Conservation (phyloP, 2,329 filamentous ascomycete genomes). For the Didymella keratinophila region DNA sequence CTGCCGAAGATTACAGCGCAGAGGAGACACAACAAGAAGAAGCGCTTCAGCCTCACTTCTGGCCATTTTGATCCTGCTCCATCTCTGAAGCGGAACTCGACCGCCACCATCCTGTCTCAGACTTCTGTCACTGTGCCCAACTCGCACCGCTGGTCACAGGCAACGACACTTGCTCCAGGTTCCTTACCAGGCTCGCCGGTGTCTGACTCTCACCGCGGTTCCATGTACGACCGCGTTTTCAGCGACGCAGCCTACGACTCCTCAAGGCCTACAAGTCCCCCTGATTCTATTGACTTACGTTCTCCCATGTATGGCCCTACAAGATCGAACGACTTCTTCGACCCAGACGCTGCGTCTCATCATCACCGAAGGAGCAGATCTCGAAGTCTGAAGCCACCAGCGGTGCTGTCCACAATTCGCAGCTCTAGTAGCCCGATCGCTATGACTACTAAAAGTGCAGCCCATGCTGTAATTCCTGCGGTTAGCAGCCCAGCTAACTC, state of each 20-base stretch:
- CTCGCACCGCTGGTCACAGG: slow-evolving; percentile 69
- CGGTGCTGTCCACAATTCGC: slow-evolving; percentile 39
- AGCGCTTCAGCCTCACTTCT: slow-evolving; percentile 70
- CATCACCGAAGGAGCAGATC: slow-evolving; percentile 37
- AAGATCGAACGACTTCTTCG: slow-evolving; percentile 34
- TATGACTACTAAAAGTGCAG: slow-evolving; percentile 46
- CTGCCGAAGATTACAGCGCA: slow-evolving; percentile 57
- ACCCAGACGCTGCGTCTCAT: slow-evolving; percentile 24
- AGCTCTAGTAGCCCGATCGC: slow-evolving; percentile 46
- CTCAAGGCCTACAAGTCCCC: slow-evolving; percentile 80
- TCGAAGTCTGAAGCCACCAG: slow-evolving; percentile 41
- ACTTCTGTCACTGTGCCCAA: slow-evolving; percentile 67
- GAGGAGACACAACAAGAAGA: slow-evolving; percentile 69
- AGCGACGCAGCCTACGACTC: slow-evolving; percentile 66
- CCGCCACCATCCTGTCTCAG: slow-evolving; percentile 69
- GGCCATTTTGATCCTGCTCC: slow-evolving; percentile 56
- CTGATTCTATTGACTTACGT: slow-evolving; percentile 67
- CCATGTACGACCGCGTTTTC: slow-evolving; percentile 79
- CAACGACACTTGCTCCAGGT: slow-evolving; percentile 69
- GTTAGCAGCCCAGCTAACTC: slow-evolving; percentile 46
- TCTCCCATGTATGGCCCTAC: slow-evolving; percentile 67
- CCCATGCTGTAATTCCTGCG: slow-evolving; percentile 43
- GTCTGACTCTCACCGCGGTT: slow-evolving; percentile 72
- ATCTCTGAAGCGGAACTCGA: slow-evolving; percentile 56
- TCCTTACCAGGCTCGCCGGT: slow-evolving; percentile 83